Evolutionary conservation across 2,329 filamentous ascomycete species (phyloP).

Genomic region (Coniochaeta sp.): DNA sequence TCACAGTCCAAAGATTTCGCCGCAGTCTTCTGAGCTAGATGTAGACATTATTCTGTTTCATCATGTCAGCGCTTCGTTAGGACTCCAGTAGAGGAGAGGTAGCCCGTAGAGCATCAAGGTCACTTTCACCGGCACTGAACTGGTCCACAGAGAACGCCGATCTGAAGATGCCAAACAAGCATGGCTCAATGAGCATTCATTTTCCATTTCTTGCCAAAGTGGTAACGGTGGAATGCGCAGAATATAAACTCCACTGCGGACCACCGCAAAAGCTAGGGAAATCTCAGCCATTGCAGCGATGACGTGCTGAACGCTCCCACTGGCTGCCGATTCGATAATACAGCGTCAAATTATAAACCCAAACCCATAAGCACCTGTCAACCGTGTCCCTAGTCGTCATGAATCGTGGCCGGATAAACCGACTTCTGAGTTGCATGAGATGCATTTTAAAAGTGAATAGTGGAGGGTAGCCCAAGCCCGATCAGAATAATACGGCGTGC

Average conservation of each 20-base stretch:
- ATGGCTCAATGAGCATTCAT: background rate
- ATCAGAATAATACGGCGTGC: background rate
- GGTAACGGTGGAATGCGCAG: background rate
- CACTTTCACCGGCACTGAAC: background rate
- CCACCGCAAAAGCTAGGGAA: background rate
- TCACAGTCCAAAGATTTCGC: no score
- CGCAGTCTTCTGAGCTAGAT: no score
- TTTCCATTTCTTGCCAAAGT: background rate
- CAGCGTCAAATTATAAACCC: background rate
- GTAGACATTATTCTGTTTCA: no score
- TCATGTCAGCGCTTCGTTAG: no score
- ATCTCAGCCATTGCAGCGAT: background rate
- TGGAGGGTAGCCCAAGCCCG: background rate
- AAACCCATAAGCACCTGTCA: background rate
- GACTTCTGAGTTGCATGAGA: constrained; percentile 1
- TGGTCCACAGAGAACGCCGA: background rate
- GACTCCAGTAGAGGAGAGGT: background rate
- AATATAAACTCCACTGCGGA: background rate
- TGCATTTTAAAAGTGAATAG: background rate
- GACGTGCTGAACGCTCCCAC: background rate
- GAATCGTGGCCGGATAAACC: background rate
- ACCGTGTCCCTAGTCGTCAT: constrained; percentile 3
- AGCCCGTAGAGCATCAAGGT: background rate
- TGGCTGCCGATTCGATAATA: background rate
- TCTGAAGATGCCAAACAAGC: background rate